phyloP scores from a whole-genome alignment of 768 basidiomycete species.

The Pleurotus djamor region DNA sequence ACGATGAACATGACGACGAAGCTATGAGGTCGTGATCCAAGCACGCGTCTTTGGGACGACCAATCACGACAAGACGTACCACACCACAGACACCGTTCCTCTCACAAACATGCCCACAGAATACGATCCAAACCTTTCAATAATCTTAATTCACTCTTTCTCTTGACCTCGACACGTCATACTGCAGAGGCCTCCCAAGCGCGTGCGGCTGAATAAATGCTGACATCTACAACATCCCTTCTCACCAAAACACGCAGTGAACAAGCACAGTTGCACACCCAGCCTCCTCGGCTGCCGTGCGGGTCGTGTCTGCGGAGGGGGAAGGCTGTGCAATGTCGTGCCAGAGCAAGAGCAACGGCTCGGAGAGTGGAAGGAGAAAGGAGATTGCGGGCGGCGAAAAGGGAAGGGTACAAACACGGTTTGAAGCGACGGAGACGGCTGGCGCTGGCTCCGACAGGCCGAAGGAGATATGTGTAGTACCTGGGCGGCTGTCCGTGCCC shows the following conservation, averaged over 20 bases:
- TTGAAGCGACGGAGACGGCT: constrained; percentile 17
- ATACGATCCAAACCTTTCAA: constrained; percentile 3
- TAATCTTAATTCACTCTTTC: constrained; percentile 1
- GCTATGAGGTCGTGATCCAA: no score
- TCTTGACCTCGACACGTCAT: background rate
- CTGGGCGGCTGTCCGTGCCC: constrained; percentile 21
- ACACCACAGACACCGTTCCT: no score
- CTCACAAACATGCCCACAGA: no score
- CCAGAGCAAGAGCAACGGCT: constrained; percentile 48
- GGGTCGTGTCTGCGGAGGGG: background rate
- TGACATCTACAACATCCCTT: background rate
- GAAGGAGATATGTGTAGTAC: constrained; percentile 3
- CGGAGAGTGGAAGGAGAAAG: constrained; percentile 58
- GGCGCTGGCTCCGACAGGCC: constrained; percentile 21
- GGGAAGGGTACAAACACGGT: constrained; percentile 56
- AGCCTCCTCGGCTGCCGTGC: background rate
- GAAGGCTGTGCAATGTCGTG: constrained; percentile 61
- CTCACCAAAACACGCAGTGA: constrained; percentile 2
- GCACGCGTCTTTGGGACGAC: no score
- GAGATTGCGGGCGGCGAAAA: constrained; percentile 47
- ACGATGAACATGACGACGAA: no score
- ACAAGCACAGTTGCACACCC: background rate
- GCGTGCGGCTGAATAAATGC: background rate
- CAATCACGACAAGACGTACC: no score
- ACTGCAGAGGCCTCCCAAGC: background rate